Evolutionary conservation across 202 grass and related monocot species (phyloP).

Genomic region (Carex arenaria): DNA sequence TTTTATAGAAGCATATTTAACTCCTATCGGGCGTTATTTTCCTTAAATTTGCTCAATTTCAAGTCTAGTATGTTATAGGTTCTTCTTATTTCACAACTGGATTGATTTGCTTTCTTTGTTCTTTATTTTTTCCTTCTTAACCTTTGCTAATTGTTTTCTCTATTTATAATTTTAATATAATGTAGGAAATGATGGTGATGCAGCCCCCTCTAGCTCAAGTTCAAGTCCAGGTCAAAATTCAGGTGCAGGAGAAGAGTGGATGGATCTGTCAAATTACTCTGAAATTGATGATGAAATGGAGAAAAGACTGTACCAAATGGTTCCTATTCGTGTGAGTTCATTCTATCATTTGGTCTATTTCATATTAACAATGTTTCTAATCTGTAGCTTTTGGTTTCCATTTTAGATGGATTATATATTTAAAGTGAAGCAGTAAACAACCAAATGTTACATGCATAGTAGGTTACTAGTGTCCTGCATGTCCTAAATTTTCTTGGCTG

Average conservation of each 20-base stretch:
- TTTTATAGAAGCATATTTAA: not conserved
- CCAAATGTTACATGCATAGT: not conserved
- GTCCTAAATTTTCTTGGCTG: not conserved
- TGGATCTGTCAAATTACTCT: constrained; percentile 33
- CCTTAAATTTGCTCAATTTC: not conserved
- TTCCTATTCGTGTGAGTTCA: constrained; percentile 80
- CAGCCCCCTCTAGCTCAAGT: constrained; percentile 51
- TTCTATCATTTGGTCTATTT: not conserved
- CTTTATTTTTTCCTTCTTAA: not conserved
- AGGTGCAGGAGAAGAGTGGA: constrained; percentile 23
- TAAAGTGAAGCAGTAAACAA: not conserved
- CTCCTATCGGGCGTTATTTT: not conserved
- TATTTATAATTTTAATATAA: not conserved
- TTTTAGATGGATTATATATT: not conserved
- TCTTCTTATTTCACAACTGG: not conserved
- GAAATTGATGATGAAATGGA: constrained; percentile 86
- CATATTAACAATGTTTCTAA: not conserved
- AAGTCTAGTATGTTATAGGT: not conserved
- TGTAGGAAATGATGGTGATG: constrained; percentile 48
- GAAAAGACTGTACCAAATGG: constrained; percentile 81
- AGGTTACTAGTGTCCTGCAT: not conserved
- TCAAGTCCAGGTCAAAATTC: constrained; percentile 41
- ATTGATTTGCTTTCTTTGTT: not conserved
- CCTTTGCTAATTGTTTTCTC: not conserved
- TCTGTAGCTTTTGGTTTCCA: not conserved